Conservation (phyloP, 352 stramenopile genomes). For the Phytophthora citricola region DNA sequence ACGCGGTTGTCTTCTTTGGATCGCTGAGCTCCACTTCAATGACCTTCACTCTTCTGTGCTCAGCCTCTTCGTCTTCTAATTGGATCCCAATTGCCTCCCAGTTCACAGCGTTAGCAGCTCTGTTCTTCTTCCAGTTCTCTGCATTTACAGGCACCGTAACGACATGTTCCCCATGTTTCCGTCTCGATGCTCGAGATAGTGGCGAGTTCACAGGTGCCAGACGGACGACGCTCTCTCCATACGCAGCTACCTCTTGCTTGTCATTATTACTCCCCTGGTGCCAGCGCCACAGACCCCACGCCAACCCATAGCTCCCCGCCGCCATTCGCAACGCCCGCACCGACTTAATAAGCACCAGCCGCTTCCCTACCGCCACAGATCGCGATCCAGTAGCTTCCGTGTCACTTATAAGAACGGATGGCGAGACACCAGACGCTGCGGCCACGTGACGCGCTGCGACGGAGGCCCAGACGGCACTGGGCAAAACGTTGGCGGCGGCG, state of each 20-base stretch:
- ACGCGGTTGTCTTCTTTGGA: conserved; percentile 11
- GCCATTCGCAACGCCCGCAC: conserved; percentile 57
- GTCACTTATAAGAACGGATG: conserved; percentile 38
- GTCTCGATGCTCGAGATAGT: conserved; percentile 49
- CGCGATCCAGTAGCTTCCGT: conserved; percentile 2
- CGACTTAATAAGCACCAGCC: conserved; percentile 52
- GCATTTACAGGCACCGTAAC: conserved; percentile 17
- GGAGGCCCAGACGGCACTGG: conserved; percentile 70
- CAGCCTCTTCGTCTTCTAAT: conserved; percentile 3
- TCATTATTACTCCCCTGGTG: conserved; percentile 4
- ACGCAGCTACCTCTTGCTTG: background rate
- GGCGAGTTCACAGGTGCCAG: conserved; percentile 49
- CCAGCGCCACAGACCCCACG: conserved; percentile 55
- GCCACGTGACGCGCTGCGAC: conserved; percentile 57
- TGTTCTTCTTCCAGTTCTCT: conserved; percentile 10
- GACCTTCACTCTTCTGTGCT: conserved; percentile 26
- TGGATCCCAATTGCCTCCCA: conserved; percentile 29
- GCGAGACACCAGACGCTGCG: conserved; percentile 38
- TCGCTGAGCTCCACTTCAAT: conserved; percentile 53
- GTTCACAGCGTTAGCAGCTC: conserved; percentile 8
- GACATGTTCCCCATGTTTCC: conserved; percentile 60
- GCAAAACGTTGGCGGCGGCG: conserved; percentile 63
- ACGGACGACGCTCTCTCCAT: conserved; percentile 54
- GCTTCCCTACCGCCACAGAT: conserved; percentile 36
- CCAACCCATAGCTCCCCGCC: conserved; percentile 68